A percentile compares a stretch with the other conserved stretches of the same genome.
These are phyloP conservation scores for Psilocybe tampanensis DNA, from an alignment of 768 basidiomycete genomes.

Conservation along the genomic window DNA sequence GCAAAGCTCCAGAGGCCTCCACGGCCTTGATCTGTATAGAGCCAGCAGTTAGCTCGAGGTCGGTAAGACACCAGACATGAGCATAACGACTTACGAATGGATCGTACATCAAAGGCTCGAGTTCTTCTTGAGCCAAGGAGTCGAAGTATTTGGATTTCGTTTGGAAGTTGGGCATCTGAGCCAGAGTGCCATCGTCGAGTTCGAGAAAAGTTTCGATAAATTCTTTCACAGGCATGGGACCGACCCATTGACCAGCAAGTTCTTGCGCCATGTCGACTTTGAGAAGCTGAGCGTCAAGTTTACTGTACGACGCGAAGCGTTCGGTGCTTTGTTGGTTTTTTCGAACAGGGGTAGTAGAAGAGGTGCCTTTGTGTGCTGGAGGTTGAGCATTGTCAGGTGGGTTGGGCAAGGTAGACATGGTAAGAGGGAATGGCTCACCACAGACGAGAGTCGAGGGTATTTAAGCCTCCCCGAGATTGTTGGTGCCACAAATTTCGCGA, in stretches of 20 bases:
- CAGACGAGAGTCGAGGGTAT: neutral
- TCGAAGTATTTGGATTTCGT: neutral
- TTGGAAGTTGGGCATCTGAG: neutral
- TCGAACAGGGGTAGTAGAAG: neutral
- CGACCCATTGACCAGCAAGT: neutral
- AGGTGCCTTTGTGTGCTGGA: neutral
- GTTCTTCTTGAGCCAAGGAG: neutral
- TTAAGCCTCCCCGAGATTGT: neutral
- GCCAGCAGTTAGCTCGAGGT: neutral
- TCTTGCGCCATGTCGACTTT: neutral
- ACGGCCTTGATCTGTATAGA: neutral
- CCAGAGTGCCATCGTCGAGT: neutral
- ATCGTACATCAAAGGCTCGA: neutral
- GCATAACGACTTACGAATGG: neutral
- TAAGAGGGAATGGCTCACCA: neutral
- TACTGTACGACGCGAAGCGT: neutral
- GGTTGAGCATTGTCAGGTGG: neutral
- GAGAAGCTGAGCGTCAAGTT: neutral
- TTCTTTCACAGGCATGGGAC: neutral
- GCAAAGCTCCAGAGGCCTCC: neutral
- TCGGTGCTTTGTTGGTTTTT: neutral
- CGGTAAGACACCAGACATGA: neutral
- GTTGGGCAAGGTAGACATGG: neutral
- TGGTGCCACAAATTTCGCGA: neutral
- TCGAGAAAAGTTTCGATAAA: neutral